Evolutionary conservation across 306 rosid genomes (phyloP).

Genomic region (Parietaria judaica): DNA sequence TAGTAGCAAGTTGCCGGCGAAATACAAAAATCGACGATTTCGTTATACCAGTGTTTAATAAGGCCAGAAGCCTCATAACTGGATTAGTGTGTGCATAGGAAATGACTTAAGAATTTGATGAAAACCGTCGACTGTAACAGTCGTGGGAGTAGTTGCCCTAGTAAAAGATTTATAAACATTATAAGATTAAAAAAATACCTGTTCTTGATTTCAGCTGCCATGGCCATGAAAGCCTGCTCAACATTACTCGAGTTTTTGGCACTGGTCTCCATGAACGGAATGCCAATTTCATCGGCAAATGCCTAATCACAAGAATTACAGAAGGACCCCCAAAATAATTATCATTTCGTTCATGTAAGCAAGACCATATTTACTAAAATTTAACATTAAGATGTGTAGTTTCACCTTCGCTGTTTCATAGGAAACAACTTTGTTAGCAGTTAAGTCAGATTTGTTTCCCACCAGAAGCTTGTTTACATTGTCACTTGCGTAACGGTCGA

Average conservation of each 20-base stretch:
- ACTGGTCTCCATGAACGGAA: constrained; percentile 53
- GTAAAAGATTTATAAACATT: no score
- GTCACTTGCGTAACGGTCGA: constrained; percentile 41
- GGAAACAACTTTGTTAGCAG: constrained; percentile 46
- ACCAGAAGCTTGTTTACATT: constrained; percentile 52
- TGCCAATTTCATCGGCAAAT: constrained; percentile 49
- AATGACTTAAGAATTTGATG: no score
- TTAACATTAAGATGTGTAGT: neutral
- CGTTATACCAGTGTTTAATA: no score
- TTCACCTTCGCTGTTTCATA: constrained; percentile 45
- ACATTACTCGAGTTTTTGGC: constrained; percentile 44
- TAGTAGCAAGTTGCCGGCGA: no score
- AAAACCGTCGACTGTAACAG: neutral
- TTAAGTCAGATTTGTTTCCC: constrained; percentile 42
- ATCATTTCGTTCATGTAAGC: neutral
- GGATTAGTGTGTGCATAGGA: no score
- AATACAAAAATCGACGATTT: no score
- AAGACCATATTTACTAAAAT: neutral
- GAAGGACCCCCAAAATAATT: neutral
- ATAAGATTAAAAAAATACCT: constrained; percentile 19
- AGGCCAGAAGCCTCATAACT: no score
- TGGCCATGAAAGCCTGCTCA: constrained; percentile 52
- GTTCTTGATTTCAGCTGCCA: constrained; percentile 46
- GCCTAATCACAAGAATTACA: constrained; percentile 21
- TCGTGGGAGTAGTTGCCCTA: no score